Conservation (phyloP, 495 filamentous ascomycete species). For the Letharia lupina region DNA sequence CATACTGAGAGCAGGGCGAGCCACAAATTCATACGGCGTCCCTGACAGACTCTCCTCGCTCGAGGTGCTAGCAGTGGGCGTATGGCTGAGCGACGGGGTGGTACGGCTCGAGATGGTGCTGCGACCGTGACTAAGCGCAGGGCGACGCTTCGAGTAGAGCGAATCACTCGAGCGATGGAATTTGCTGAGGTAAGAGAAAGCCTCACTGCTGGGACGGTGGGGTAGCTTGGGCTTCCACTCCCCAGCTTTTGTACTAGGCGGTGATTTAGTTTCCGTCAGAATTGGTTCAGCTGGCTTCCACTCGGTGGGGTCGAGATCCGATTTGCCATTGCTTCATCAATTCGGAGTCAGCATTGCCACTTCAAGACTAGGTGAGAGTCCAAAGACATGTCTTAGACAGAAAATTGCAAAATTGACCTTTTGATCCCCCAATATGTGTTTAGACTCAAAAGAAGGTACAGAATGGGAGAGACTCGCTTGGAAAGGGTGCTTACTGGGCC, state of each 20-base stretch:
- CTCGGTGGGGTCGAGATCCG: constrained; percentile 50
- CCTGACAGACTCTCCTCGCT: constrained; percentile 35
- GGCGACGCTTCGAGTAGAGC: constrained; percentile 22
- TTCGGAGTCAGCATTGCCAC: neutral
- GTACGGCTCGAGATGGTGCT: constrained; percentile 28
- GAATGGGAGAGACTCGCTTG: neutral
- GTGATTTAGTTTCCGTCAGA: constrained; percentile 15
- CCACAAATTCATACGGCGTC: constrained; percentile 28
- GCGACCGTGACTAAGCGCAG: constrained; percentile 8
- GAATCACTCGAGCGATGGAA: constrained; percentile 33
- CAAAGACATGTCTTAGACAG: neutral
- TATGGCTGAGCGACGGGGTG: constrained; percentile 35
- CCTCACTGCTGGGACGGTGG: constrained; percentile 34
- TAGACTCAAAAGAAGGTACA: neutral
- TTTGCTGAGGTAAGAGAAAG: constrained; percentile 42
- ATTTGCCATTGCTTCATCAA: constrained; percentile 28
- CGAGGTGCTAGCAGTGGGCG: constrained; percentile 39
- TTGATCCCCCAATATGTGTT: neutral
- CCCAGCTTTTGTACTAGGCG: constrained; percentile 6
- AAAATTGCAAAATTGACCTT: neutral
- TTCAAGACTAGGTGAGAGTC: neutral
- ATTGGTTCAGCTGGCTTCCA: constrained; percentile 47
- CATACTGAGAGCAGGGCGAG: constrained; percentile 27
- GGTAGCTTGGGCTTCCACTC: constrained; percentile 15
- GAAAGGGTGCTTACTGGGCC: constrained; percentile 21